Evolutionary conservation across 495 filamentous ascomycete genomes (phyloP).

Genomic region (Penicillium coprophilum): DNA sequence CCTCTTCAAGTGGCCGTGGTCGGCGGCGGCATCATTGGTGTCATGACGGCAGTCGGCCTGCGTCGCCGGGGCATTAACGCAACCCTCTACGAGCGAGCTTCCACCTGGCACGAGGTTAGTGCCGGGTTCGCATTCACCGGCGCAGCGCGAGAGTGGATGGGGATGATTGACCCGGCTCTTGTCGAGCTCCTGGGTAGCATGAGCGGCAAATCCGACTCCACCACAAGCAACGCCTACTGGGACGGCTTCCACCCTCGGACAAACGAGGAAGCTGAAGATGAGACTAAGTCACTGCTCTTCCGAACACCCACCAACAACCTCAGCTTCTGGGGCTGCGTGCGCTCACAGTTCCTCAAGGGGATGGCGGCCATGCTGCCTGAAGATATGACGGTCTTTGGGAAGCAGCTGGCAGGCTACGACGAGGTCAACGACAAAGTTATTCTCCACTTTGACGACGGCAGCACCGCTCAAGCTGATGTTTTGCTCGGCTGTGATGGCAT

Average conservation of each 20-base stretch:
- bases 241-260: constrained; percentile 4
- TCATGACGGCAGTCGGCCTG: constrained; percentile 22
- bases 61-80: constrained; percentile 13
- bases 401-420: constrained; percentile 10
- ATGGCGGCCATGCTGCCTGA: neutral
- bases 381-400: neutral
- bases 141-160: constrained; percentile 17
- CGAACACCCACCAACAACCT: neutral
- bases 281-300: neutral
- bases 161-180: constrained; percentile 17
- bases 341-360: neutral
- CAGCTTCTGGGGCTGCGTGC: neutral
- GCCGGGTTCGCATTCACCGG: constrained; percentile 25
- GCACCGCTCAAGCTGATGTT: constrained; percentile 18
- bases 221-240: constrained; percentile 12
- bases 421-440: constrained; percentile 20
- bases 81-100: constrained; percentile 22
- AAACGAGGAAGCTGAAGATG: neutral
- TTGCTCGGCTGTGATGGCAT: constrained; percentile 51
- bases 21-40: constrained; percentile 27
- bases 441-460: constrained; percentile 27
- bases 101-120: constrained; percentile 18
- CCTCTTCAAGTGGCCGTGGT: constrained; percentile 18
- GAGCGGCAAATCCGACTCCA: constrained; percentile 1
- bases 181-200: constrained; percentile 13